Base-by-base conservation (phyloP, 2,329 filamentous ascomycete species). In the Ceratocystis colombiana region DNA sequence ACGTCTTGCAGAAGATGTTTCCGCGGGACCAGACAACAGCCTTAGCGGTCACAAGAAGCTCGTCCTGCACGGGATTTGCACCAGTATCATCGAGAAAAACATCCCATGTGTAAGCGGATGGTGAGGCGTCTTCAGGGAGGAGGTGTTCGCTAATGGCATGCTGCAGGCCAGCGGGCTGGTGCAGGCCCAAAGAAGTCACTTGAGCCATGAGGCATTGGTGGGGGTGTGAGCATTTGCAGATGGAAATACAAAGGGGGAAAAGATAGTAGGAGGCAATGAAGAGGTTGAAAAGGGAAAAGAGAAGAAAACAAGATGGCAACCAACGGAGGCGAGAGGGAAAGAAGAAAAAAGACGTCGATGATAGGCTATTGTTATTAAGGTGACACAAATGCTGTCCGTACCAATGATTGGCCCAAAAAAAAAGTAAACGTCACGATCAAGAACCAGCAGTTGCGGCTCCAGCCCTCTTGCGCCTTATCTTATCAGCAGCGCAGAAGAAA, bases 1-100 rank as follows among this genome's bases (percentile, higher is more conserved):
- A 96, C 64, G 88, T 84, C 75, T 93, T 90, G 71, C 89, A 88
- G 69, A 97, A 87, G 67, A 93, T 80, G 67, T 88, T 88, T 61
- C 90, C 91, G 67, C 90, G 85, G 48, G 90, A 95, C 93, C 93
- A 99, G 67, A 96, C 82, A 12, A 95, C 91, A 71, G 87, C 87
- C 68, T 83, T 80, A 30, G 84, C 79, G 10, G 91, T 94, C 64
- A 85, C 85, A 28, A 96, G 77, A 15, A 96, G 77, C 75, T 96
- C 92, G 72, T 96, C 91, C 71, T 92, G 45, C 15, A 41, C 62
- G 28, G 45, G 48, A 22, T 48, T 44, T 22, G 22, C 22, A 22
- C 15, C 25, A n/a, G 55, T 59, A 30, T 59, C 55, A n/a, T 66
- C 77, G 46, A 72, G 28, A 17, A 61, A 77, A 45, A 87, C 86